Evolutionary conservation across 2,329 filamentous ascomycete species (phyloP), one percentile per base, ranked within the genome.

Genomic region (Alternaria solani): DNA sequence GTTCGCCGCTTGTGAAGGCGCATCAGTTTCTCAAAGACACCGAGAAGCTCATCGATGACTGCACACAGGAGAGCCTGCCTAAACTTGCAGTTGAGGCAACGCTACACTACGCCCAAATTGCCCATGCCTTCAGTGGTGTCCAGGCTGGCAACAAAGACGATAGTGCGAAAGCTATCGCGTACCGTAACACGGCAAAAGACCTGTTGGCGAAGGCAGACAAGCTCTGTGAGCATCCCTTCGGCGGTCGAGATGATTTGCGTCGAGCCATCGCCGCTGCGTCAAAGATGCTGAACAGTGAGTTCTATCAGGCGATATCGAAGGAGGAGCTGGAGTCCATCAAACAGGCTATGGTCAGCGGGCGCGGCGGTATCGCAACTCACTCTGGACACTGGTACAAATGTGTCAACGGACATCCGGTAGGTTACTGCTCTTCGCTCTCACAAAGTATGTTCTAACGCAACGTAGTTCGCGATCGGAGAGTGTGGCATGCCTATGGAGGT

Each of bases 401-500:
- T 62, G 73, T 64, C 25, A 87, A 87, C 58, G 82, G 83, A 2
- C 86, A 89, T 69, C 84, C 85, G 2, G 79, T 80, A 72, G 59
- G 69, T 51, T 8, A 25, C 2, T 18, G n/a, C n/a, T 38, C 5
- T 30, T 3, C 11, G 14, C 12, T 20, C 14, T n/a, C 2, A 5
- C 3, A n/a, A 12, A 7, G 14, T 11, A 20, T 12, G 9, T 43
- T 7, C 58, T 69, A 48, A 69, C 43, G 11, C 5, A 38, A 14
- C 2, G 30, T 25, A 73, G 64, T 84, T 91, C 64, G 86, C 87
- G 0, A 82, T 91, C 32, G 88, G 88, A 1, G 86, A 91, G 61
- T 90, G 88, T 67, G 88, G 88, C 1, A 86, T 87, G 82, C 86
- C 89, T 0, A 89, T 90, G 86, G 62, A 91, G 71, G 55, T 69